Evolutionary conservation across 352 stramenopile species (phyloP).

Genomic region (Pythium periplocum): DNA sequence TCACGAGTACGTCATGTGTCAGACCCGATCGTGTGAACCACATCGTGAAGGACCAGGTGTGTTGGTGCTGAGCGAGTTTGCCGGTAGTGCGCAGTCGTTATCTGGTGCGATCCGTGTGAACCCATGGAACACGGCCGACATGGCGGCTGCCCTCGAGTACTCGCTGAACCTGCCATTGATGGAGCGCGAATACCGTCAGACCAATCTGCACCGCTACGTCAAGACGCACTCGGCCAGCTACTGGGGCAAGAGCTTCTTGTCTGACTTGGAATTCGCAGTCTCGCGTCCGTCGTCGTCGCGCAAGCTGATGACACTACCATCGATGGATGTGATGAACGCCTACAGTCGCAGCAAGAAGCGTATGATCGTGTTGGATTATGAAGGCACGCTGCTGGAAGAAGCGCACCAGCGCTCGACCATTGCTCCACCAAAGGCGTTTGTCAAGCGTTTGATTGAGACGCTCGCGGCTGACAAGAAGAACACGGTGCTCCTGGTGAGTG

Average conservation of each 20-base stretch:
- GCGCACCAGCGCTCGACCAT: slow-evolving; percentile 54
- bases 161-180: slow-evolving; percentile 73
- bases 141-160: slow-evolving; percentile 63
- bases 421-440: slow-evolving; percentile 46
- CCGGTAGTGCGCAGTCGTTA: slow-evolving; percentile 82
- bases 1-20: slow-evolving; percentile 87
- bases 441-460: slow-evolving; percentile 57
- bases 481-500: slow-evolving; percentile 53
- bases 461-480: slow-evolving; percentile 49
- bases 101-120: slow-evolving; percentile 87
- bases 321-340: slow-evolving; percentile 38
- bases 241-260: slow-evolving; percentile 79
- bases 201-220: slow-evolving; percentile 84
- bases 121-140: slow-evolving; percentile 83
- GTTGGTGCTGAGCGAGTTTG: slow-evolving; percentile 86
- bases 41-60: slow-evolving; percentile 70
- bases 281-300: slow-evolving; percentile 30
- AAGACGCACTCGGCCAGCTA: slow-evolving; percentile 82
- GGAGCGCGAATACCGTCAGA: slow-evolving; percentile 82
- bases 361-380: slow-evolving; percentile 76
- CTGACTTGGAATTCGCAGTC: slow-evolving; percentile 57
- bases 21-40: slow-evolving; percentile 54
- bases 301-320: slow-evolving; percentile 43
- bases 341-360: slow-evolving; percentile 56
- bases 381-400: slow-evolving; percentile 71